Evolutionary conservation across 2,329 filamentous ascomycete genomes (phyloP).

Genomic region (Nothophoma quercina): DNA sequence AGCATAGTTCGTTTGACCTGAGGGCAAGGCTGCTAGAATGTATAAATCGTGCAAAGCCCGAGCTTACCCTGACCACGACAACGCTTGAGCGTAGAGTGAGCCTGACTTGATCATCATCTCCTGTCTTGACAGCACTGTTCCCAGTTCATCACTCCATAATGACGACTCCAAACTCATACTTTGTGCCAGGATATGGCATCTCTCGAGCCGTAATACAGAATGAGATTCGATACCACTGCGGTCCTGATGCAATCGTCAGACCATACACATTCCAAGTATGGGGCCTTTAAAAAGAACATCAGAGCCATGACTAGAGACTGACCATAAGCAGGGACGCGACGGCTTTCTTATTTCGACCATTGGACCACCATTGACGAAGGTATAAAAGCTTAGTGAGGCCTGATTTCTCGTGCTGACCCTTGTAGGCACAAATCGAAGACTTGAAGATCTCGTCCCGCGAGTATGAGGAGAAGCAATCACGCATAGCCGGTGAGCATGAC

Average conservation of each 20-base stretch:
- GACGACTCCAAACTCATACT: conserved; percentile 49
- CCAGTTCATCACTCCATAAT: conserved; percentile 21
- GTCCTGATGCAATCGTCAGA: conserved; percentile 52
- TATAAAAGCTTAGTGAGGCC: conserved; percentile 19
- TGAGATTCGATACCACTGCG: conserved; percentile 54
- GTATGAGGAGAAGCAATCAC: conserved; percentile 53
- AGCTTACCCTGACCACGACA: conserved; percentile 24
- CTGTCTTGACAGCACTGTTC: conserved; percentile 3
- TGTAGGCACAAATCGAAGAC: conserved; percentile 53
- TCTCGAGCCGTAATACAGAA: conserved; percentile 54
- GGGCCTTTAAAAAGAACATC: too few relatives aligned
- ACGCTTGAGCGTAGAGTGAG: conserved; percentile 20
- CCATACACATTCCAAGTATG: conserved; percentile 53
- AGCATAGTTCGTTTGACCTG: conserved; percentile 14
- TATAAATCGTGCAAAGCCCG: conserved; percentile 35
- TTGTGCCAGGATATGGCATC: conserved; percentile 53
- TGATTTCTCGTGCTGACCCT: conserved; percentile 18
- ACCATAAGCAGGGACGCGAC: conserved; percentile 48
- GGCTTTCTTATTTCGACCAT: conserved; percentile 53
- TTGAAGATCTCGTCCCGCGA: conserved; percentile 50
- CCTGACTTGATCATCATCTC: conserved; percentile 18
- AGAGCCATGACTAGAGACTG: conserved; percentile 11
- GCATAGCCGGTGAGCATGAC: conserved; percentile 43
- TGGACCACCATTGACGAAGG: conserved; percentile 52
- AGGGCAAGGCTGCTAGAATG: conserved; percentile 12